Base-by-base conservation (phyloP, 2,329 filamentous ascomycete species). In the Pseudogymnoascus sp. region DNA sequence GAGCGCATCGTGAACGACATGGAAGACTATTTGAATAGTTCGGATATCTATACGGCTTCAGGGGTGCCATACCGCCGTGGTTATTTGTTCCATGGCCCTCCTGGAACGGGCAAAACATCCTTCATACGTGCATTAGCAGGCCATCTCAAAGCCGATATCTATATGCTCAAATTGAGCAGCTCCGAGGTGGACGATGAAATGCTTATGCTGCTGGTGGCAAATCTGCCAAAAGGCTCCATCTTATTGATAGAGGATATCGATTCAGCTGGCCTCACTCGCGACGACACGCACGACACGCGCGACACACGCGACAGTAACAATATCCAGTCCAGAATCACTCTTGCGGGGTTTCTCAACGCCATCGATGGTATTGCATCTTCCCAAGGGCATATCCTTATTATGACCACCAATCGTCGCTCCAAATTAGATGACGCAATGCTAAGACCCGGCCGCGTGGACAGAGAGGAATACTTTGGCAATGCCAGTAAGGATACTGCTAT, bases 361-460 rank as follows among this genome's bases (percentile, higher is more conserved):
- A 90, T 95, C 63, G 89, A 94, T 67, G 89, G 90, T 60, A 89
- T 91, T 1, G 88, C 87, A 1, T 88, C 85, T 2, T 88, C 90
- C 67, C 89, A 93, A 74, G 89, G 89, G 25, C 82, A 88, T 50
- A 82, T 93, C 11, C 80, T 93, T 15, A 86, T 93, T 75, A 91
- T 92, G 87, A 92, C 89, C 0, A 91, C 88, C 33, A 94, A 93
- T 73, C 82, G 84, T 63, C 86, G 87, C 2, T 85, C 92, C 67
- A 79, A 82, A 12, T 81, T 93, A 0, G 89, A 92, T 69, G 80
- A 85, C 50, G 89, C 88, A 0, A 79, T 94, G 5, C 85, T 91
- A 58, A 80, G 89, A 0, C 88, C 89, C 0, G 88, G 89, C 1
- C 79, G 88, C 1, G 85, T 92, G 3, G 89, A 92, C 64, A 75